Percentiles rank a stretch among this genome's conserved stretches.
Evolutionary conservation across 2,329 filamentous ascomycete genomes (phyloP).

Genomic region (Paecilomyces niveus): DNA sequence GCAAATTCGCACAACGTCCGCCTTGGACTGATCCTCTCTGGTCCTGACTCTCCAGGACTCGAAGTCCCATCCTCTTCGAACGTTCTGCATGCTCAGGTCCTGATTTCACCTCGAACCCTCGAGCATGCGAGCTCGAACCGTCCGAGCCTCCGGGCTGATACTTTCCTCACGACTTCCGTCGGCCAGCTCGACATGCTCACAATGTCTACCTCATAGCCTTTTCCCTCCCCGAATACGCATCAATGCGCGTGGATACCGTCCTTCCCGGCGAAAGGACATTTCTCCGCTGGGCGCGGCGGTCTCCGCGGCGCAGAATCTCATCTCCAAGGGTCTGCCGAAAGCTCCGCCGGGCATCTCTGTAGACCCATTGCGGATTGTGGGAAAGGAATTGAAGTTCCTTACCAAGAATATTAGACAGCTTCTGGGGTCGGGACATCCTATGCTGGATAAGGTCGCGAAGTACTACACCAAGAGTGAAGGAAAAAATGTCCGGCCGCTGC

Average conservation of each 20-base stretch:
- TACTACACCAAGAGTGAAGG: constrained; percentile 97
- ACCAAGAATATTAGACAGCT: constrained; percentile 89
- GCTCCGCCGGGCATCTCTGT: constrained; percentile 56
- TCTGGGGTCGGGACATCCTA: constrained; percentile 89
- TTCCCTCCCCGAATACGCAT: constrained; percentile 14
- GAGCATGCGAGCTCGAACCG: constrained; percentile 33
- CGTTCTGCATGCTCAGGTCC: neutral
- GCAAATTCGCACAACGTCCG: neutral
- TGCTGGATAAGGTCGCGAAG: constrained; percentile 89
- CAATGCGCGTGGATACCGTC: constrained; percentile 32
- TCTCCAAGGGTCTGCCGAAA: constrained; percentile 36
- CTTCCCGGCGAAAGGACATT: constrained; percentile 31
- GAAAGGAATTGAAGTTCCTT: constrained; percentile 93
- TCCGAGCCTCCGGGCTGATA: constrained; percentile 29
- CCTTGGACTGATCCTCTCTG: neutral
- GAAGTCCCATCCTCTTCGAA: neutral
- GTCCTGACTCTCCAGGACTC: neutral
- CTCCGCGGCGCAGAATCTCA: constrained; percentile 46
- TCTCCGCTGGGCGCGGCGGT: constrained; percentile 39
- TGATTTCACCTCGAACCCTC: constrained; percentile 4
- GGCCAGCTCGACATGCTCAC: constrained; percentile 31
- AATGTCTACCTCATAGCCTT: constrained; percentile 33
- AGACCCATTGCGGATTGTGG: constrained; percentile 82
- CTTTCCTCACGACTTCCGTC: constrained; percentile 22
- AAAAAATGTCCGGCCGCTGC: constrained; percentile 90